Conservation (phyloP, 257 asterid genomes). For the Sherardia arvensis region DNA sequence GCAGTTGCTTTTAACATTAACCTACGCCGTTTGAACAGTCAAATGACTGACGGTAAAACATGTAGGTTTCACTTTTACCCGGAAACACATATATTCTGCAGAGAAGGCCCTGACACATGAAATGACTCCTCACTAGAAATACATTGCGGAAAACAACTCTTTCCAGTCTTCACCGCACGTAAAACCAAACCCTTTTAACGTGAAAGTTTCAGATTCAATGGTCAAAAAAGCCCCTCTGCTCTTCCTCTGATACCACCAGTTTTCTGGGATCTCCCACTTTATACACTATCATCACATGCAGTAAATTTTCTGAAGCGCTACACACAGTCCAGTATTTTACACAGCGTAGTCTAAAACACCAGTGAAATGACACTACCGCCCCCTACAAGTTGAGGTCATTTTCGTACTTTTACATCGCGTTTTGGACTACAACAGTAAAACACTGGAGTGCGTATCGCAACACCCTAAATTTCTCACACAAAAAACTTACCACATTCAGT, state of each 20-base stretch:
- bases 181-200: neutral
- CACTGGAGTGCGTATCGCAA: no score
- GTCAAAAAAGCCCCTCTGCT: constrained; percentile 7
- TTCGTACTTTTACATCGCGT: no score
- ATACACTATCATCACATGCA: neutral
- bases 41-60: neutral
- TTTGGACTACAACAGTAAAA: no score
- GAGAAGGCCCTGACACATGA: neutral
- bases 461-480: no score
- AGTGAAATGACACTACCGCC: no score
- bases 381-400: no score
- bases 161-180: constrained; percentile 2
- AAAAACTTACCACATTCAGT: no score
- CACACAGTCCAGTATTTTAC: no score
- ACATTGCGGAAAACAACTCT: neutral
- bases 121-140: constrained; percentile 1
- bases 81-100: neutral
- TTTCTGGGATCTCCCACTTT: neutral
- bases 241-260: neutral
- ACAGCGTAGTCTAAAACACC: no score
- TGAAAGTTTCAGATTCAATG: neutral
- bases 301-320: no score
- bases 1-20: no score
- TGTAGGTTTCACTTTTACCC: constrained; percentile 4
- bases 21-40: neutral